Evolutionary conservation across 1,284 basidiomycete species (phyloP), one percentile per base, ranked within the genome.

Genomic region (Irpex sp.): DNA sequence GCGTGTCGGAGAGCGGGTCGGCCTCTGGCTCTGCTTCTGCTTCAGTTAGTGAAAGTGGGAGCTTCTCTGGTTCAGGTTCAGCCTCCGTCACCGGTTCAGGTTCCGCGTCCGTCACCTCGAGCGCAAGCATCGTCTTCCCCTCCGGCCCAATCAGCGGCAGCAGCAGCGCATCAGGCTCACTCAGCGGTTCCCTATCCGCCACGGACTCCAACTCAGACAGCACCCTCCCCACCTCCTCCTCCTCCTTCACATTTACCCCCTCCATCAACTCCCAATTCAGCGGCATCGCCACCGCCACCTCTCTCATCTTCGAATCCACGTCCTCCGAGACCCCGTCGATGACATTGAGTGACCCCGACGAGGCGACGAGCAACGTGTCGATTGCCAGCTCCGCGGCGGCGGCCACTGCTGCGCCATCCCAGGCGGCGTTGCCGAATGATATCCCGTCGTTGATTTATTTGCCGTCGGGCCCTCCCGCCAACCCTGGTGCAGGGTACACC

Each of bases 371-470:
- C 0, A 83, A 83, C 1, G 8, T 79, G 11, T 67, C 75, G 8
- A 21, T 70, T 47, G 50, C 63, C 13, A 65, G 39, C 5, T 43
- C 54, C 11, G 39, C 47, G n/a, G 65, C 70, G 5, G 61, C 66
- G 0, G 59, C 72, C 4, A 68, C 72, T 1, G 64, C 75, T 4
- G 69, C 73, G 15, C 75, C 81, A 1, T 71, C 75, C 0, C 66
- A 73, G 4, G 72, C 77, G 2, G 69, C 82, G 0, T 77, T 93
- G 19, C 90, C 90, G 0, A 75, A 79, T 0, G 80, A 79, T 61
- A 75, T 92, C 3, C 88, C 91, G 15, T 74, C 69, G 11, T 76
- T 80, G 63, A 91, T 93, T 63, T 80, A 83, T 58, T 85, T 89
- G n/a, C 63, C 72, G 0, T 58, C 55, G 6, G 69, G 69, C 13